phyloP scores from a whole-genome alignment of 2,329 filamentous ascomycete genomes.

The Aspergillus versicolor region DNA sequence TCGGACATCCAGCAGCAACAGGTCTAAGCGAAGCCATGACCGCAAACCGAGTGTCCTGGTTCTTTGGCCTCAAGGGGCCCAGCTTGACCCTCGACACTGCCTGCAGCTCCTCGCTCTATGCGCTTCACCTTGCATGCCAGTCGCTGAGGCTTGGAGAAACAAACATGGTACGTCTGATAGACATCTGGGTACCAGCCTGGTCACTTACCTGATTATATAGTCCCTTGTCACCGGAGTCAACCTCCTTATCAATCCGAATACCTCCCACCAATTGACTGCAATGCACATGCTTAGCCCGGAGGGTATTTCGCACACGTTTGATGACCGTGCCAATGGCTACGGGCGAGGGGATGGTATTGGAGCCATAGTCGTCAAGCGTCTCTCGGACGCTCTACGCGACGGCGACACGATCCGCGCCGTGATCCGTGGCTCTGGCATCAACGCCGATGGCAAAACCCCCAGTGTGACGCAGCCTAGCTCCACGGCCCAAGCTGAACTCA shows the following conservation, averaged over 20 bases:
- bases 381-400: constrained; percentile 37
- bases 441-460: constrained; percentile 44
- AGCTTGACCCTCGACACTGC: constrained; percentile 19
- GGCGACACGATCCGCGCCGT: constrained; percentile 40
- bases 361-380: not conserved
- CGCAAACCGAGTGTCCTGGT: not conserved
- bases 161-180: too few relatives aligned
- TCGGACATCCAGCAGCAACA: not conserved
- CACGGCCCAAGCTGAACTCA: constrained; percentile 26
- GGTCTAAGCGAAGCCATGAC: not conserved
- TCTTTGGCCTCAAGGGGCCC: constrained; percentile 15
- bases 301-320: not conserved
- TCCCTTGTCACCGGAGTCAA: too few relatives aligned
- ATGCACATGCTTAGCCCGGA: not conserved
- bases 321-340: constrained; percentile 8
- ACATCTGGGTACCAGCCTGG: too few relatives aligned
- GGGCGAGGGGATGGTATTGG: constrained; percentile 7
- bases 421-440: constrained; percentile 38
- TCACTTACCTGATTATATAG: too few relatives aligned
- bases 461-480: constrained; percentile 43
- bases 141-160: too few relatives aligned
- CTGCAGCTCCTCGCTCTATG: constrained; percentile 16
- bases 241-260: too few relatives aligned
- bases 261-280: too few relatives aligned
- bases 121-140: constrained; percentile 18